Base-by-base conservation (phyloP, 1,284 basidiomycete species). In the Cutaneotrichosporon arboriforme region DNA sequence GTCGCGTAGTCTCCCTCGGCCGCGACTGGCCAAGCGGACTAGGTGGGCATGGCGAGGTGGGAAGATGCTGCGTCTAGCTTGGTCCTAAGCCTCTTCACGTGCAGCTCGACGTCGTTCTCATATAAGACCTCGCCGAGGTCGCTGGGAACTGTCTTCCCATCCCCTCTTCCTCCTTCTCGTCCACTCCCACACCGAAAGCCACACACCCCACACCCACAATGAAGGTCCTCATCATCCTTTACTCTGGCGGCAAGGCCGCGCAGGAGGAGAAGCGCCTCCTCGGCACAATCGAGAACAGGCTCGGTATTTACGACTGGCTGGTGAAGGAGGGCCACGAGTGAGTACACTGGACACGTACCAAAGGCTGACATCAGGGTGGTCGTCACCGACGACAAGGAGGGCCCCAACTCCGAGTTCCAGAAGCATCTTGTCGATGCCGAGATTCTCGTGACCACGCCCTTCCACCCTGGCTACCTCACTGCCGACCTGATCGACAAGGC, bases 251-350 rank as follows among this genome's bases (percentile, higher is more conserved):
- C 36, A 45, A 65, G 55, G 84, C 87, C 59, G 90, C 92, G 52
- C 64, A 79, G 63, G 79, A 88, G 65, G 87, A 96, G 76, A 82
- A 88, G 48, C 83, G 87, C 73, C 84, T 96, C 38, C 81, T 94
- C 43, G 92, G 91, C 52, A 91, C 92, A 15, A 81, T 85, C 55
- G 89, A 97, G 78, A 97, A 96, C 79, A 81, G 88, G 84, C 84
- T 91, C 60, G 87, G 87, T 47, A 77, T 90, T 57, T 77, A 80
- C 49, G 69, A 83, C 4, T 90, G 85, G 83, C 77, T 90, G 63
- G 81, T 84, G 65, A 79, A 82, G 33, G 77, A 84, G 58, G 90
- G 90, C 21, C 87, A 91, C 73, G 85, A 90, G 73, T 81, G 80
- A 65, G 78, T 87, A n/a, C 18, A 31, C 26, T 31, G 33, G 56